Conservation (phyloP, 192 early-diverging fungal species). For the Allomyces javanicus region DNA sequence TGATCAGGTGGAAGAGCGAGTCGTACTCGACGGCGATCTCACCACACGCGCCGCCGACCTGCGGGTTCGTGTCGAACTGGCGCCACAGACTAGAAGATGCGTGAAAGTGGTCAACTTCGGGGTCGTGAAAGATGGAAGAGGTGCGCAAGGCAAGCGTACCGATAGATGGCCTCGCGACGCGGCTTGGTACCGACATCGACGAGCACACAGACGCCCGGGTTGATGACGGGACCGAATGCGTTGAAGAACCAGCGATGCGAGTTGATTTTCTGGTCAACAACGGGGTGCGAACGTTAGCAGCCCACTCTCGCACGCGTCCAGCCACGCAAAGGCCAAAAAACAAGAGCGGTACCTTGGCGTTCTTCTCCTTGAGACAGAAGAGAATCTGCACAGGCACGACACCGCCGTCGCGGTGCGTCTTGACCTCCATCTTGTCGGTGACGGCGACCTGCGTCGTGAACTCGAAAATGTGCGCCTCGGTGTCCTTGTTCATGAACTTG, state of each 20-base stretch:
- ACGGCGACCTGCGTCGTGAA: constrained; percentile 37
- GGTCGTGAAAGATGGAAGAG: too few relatives aligned
- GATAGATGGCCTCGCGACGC: constrained; percentile 42
- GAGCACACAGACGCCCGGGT: constrained; percentile 39
- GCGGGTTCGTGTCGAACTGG: constrained; percentile 46
- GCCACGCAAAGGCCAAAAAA: too few relatives aligned
- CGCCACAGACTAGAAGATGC: constrained; percentile 33
- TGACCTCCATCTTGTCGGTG: constrained; percentile 24
- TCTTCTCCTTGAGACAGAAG: constrained; percentile 47
- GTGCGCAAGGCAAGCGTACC: background rate
- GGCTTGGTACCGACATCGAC: constrained; percentile 67
- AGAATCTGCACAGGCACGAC: constrained; percentile 49
- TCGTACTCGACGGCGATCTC: constrained; percentile 57
- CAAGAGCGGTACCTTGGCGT: too few relatives aligned
- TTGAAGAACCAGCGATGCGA: constrained; percentile 44
- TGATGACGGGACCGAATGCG: constrained; percentile 32
- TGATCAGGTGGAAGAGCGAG: constrained; percentile 30
- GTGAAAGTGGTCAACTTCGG: too few relatives aligned
- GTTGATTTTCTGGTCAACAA: constrained; percentile 25
- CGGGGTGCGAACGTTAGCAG: too few relatives aligned
- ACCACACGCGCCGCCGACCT: constrained; percentile 64
- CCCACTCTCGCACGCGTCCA: too few relatives aligned
- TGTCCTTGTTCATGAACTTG: constrained; percentile 36
- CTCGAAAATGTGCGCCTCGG: constrained; percentile 46
- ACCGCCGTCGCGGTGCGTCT: constrained; percentile 22